Evolutionary conservation across 441 rosid genomes (phyloP).

Genomic region (Bocquillonia castaneifolia): DNA sequence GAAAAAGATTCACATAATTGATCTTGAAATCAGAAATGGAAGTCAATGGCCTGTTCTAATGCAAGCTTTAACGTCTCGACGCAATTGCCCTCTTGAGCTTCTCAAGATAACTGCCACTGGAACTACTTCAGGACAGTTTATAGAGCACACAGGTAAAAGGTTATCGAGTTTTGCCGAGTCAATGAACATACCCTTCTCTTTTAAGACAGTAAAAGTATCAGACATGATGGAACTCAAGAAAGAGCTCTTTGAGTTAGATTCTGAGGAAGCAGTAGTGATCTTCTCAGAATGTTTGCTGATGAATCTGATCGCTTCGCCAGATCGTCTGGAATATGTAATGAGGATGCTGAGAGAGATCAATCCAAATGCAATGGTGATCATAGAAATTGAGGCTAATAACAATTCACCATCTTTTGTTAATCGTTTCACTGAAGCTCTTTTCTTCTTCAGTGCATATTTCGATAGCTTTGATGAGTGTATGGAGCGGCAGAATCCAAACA

Average conservation of each 20-base stretch:
- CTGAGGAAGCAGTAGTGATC: constrained; percentile 30
- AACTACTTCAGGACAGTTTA: constrained; percentile 1
- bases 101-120: constrained; percentile 36
- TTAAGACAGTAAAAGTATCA: constrained; percentile 20
- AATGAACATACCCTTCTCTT: constrained; percentile 29
- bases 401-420: constrained; percentile 19
- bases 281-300: constrained; percentile 20
- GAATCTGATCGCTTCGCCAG: constrained; percentile 18
- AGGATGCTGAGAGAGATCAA: constrained; percentile 23
- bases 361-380: constrained; percentile 30
- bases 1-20: constrained; percentile 26
- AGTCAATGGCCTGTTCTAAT: constrained; percentile 25
- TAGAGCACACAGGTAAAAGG: constrained; percentile 30
- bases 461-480: constrained; percentile 27
- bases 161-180: constrained; percentile 27
- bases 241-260: constrained; percentile 26
- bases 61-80: constrained; percentile 33
- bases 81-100: constrained; percentile 27
- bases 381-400: constrained; percentile 30
- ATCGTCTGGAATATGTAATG: constrained; percentile 23
- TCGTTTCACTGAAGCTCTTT: constrained; percentile 24
- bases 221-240: constrained; percentile 27
- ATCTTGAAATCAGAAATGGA: constrained; percentile 23
- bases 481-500: constrained; percentile 17
- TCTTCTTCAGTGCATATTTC: constrained; percentile 17